Base-by-base conservation (phyloP, 192 early-diverging fungal species). In the Podila epigama region DNA sequence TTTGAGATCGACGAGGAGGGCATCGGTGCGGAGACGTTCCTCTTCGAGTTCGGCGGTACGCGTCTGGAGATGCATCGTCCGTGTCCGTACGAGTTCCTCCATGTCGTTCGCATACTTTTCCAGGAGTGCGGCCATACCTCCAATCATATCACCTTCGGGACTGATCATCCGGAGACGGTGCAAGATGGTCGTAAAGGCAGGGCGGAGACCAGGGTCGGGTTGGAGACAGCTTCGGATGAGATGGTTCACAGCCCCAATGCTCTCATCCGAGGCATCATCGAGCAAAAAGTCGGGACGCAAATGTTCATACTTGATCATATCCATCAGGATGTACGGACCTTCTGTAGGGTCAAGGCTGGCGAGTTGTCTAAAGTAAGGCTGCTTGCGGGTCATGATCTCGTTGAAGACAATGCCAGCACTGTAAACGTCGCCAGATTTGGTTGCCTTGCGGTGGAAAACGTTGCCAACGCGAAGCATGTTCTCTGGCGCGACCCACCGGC, bases 61-160 rank as follows among this genome's bases (percentile, higher is more conserved):
- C 28, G 80, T 66, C 28, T 84, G 79, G 28, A 84, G 28, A 62
- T 81, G 70, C 33, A 58, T 66, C 8, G 82, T 84, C 28, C 82
- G 37, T 9, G 80, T 79, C 18, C 58, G 53, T 27, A 81, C 82
- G 28, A 84, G 37, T 28, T 75, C 75, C 42, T 84, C 82, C 82
- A 84, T 81, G 29, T 84, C 80, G n/a, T 77, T 84, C 4, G 66
- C 80, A 42, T 84, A 84, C 39, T 78, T 77, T 61, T 84, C 82
- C n/a, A 84, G 37, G 54, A 84, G 27, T 4, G 66, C 70, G 1
- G 79, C 82, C 79, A 84, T 81, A 9, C 71, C 81, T 5, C 81
- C 82, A 57, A 77, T 77, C 73, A 77, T 77, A n/a, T 77, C 73
- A 0, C 73, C 73, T 31, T 77, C 73, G 11, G 73, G 73, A 28